A percentile compares a stretch with the other conserved stretches of the same genome.
phyloP scores from a whole-genome alignment of 1,284 basidiomycete species.

The Marasmius sp. region DNA sequence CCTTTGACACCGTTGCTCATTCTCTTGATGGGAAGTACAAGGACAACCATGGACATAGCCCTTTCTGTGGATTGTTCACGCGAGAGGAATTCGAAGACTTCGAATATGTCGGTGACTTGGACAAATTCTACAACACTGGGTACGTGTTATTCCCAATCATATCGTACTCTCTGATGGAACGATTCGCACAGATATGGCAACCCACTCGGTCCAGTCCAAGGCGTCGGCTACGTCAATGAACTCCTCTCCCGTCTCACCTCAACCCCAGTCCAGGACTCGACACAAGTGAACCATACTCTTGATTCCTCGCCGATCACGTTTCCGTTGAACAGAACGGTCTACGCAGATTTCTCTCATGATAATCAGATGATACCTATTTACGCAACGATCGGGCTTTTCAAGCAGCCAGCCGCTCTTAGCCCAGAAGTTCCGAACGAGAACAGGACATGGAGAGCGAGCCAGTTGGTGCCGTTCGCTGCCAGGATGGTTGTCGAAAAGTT shows the following conservation, averaged over 20 bases:
- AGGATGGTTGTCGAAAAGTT: conserved; percentile 67
- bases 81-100: conserved; percentile 58
- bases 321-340: conserved; percentile 65
- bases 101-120: conserved; percentile 72
- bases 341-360: conserved; percentile 82
- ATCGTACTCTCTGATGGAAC: not conserved
- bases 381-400: conserved; percentile 72
- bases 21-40: not conserved
- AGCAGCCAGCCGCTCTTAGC: conserved; percentile 36
- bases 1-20: conserved; percentile 66
- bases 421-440: conserved; percentile 36
- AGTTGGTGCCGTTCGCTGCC: conserved; percentile 64
- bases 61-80: conserved; percentile 72
- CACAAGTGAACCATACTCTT: conserved; percentile 81
- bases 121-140: conserved; percentile 78
- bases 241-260: conserved; percentile 77
- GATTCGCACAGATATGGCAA: conserved; percentile 56
- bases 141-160: conserved; percentile 30
- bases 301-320: conserved; percentile 67
- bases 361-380: conserved; percentile 79
- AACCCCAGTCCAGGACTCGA: conserved; percentile 60
- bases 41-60: conserved; percentile 46
- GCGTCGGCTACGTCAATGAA: conserved; percentile 84
- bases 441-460: conserved; percentile 58
- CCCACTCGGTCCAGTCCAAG: conserved; percentile 67